phyloP scores from a whole-genome alignment of 2,329 filamentous ascomycete genomes.

The Fusarium neocosmosporiellum region DNA sequence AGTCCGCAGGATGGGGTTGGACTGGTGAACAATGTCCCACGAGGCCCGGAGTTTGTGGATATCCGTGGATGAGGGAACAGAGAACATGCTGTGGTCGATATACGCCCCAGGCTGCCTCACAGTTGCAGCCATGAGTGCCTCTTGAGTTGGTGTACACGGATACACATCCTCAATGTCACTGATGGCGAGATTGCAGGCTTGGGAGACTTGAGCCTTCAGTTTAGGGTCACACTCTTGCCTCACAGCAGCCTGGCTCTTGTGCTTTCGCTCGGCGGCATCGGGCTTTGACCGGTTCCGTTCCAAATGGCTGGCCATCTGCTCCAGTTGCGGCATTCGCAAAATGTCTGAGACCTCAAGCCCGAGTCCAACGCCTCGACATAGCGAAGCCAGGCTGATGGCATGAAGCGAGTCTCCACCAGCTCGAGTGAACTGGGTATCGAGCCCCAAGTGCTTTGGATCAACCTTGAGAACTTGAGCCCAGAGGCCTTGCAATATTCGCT shows the following conservation, averaged over 20 bases:
- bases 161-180: neutral
- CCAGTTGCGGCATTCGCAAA: neutral
- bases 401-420: neutral
- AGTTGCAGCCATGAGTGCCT: neutral
- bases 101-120: neutral
- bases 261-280: neutral
- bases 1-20: neutral
- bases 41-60: neutral
- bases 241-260: neutral
- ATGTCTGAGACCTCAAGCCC: neutral
- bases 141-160: neutral
- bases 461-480: neutral
- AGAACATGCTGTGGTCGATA: neutral
- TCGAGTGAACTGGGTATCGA: neutral
- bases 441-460: neutral
- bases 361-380: neutral
- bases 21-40: neutral
- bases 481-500: neutral
- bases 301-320: neutral
- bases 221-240: neutral
- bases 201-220: neutral
- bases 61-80: neutral
- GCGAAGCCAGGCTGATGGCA: neutral
- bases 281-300: neutral
- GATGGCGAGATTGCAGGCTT: neutral